Percentiles rank a stretch among this genome's conserved stretches.
These are phyloP conservation scores for Trametes punicea DNA, from an alignment of 768 basidiomycete species.

Conservation along the genomic window DNA sequence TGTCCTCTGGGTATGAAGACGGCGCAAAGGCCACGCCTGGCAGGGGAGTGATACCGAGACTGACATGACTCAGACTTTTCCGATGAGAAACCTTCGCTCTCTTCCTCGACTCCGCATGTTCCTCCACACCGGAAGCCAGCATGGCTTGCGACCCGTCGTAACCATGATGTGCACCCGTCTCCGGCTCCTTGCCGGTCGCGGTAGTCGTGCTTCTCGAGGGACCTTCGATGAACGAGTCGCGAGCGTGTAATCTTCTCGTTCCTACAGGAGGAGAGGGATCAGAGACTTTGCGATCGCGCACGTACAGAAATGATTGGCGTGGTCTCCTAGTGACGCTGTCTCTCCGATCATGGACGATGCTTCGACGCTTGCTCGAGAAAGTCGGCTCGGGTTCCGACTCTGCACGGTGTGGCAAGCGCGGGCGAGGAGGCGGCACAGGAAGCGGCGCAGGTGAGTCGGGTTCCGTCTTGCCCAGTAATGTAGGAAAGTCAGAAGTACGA, in stretches of 20 bases:
- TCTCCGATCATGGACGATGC: conserved; percentile 3
- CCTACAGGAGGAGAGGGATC: conserved; percentile 12
- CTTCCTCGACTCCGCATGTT: conserved; percentile 2
- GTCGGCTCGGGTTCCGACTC: conserved; percentile 19
- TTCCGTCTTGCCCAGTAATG: conserved; percentile 18
- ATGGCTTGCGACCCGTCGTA: conserved; percentile 5
- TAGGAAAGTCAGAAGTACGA: conserved; percentile 22
- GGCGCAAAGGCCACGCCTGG: conserved; percentile 26
- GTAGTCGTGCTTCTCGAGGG: neutral
- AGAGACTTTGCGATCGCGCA: conserved; percentile 14
- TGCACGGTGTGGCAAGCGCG: neutral
- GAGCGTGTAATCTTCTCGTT: neutral
- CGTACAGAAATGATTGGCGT: conserved; percentile 6
- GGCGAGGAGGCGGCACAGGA: conserved; percentile 9
- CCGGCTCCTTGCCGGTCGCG: neutral
- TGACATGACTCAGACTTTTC: conserved; percentile 29
- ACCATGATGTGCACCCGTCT: neutral
- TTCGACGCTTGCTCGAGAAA: conserved; percentile 2
- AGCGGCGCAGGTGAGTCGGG: conserved; percentile 16
- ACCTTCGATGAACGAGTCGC: neutral
- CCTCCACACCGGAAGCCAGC: conserved; percentile 7
- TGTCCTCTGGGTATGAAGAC: conserved; percentile 21
- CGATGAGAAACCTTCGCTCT: conserved; percentile 11
- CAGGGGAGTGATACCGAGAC: conserved; percentile 25
- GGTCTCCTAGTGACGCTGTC: conserved; percentile 10